Conservation (phyloP, 495 filamentous ascomycete species). For the Hyaloscypha variabilis region DNA sequence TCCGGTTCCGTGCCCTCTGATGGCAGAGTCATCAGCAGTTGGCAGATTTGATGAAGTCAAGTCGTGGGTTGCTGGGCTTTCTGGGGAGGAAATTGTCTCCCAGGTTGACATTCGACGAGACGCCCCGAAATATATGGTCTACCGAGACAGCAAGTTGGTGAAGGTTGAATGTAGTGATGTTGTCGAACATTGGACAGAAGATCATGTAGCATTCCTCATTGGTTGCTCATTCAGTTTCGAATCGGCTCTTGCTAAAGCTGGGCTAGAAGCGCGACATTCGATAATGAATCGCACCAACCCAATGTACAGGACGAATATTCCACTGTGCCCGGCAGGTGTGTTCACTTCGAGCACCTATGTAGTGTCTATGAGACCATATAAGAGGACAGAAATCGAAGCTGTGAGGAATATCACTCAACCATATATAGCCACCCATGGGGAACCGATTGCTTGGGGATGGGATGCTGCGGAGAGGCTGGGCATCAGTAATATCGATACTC, state of each 20-base stretch:
- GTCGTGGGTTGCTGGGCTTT: slow-evolving; percentile 34
- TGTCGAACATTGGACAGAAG: slow-evolving; percentile 44
- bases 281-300: slow-evolving; percentile 42
- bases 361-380: slow-evolving; percentile 59
- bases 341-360: slow-evolving; percentile 51
- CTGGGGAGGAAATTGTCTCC: slow-evolving; percentile 31
- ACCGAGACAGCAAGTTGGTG: slow-evolving; percentile 38
- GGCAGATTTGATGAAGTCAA: slow-evolving; percentile 29
- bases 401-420: slow-evolving; percentile 50
- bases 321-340: slow-evolving; percentile 52
- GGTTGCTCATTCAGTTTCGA: slow-evolving; percentile 63
- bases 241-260: slow-evolving; percentile 44
- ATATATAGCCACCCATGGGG: slow-evolving; percentile 54
- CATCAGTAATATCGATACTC: slow-evolving; percentile 45
- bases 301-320: slow-evolving; percentile 57
- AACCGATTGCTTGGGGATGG: slow-evolving; percentile 64
- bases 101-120: slow-evolving; percentile 55
- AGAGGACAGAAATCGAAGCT: slow-evolving; percentile 41
- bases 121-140: slow-evolving; percentile 56
- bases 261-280: slow-evolving; percentile 48
- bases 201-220: slow-evolving; percentile 58
- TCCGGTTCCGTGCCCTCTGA: slow-evolving; percentile 59
- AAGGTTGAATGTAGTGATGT: slow-evolving; percentile 38
- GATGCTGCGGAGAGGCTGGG: slow-evolving; percentile 48
- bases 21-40: slow-evolving; percentile 42